phyloP scores from a whole-genome alignment of 192 early-diverging fungal species.

The Entophlyctis luteolus region DNA sequence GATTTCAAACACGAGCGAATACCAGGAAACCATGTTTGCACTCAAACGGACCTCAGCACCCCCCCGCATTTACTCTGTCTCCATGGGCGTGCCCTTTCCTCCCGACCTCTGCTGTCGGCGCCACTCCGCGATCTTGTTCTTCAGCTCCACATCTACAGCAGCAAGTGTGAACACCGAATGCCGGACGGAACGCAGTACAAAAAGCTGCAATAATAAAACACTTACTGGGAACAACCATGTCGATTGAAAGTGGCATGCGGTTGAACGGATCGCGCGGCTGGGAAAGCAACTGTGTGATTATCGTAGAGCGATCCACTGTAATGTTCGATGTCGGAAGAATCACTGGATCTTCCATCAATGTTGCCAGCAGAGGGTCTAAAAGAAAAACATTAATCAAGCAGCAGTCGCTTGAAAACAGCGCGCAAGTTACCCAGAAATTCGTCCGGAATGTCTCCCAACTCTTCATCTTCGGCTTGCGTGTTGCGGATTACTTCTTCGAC shows the following conservation, averaged over 20 bases:
- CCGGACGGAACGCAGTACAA: not conserved
- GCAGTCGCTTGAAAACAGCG: not conserved
- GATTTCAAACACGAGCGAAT: too few relatives aligned
- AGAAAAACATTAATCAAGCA: not conserved
- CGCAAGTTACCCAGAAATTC: slow-evolving; percentile 70
- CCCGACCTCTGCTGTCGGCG: slow-evolving; percentile 27
- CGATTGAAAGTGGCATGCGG: slow-evolving; percentile 78
- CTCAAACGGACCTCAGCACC: not conserved
- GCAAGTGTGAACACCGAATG: not conserved
- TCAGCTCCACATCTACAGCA: slow-evolving; percentile 54
- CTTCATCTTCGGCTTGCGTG: slow-evolving; percentile 68
- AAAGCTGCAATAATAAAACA: not conserved
- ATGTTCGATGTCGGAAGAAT: slow-evolving; percentile 75
- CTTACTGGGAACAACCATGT: slow-evolving; percentile 80
- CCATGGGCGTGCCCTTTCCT: slow-evolving; percentile 17
- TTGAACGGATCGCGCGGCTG: slow-evolving; percentile 92
- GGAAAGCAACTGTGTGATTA: slow-evolving; percentile 82
- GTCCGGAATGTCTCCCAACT: slow-evolving; percentile 79
- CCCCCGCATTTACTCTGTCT: slow-evolving; percentile 7
- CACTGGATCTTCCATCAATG: slow-evolving; percentile 92
- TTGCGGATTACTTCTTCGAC: slow-evolving; percentile 70
- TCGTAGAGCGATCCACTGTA: slow-evolving; percentile 83
- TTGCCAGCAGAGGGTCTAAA: slow-evolving; percentile 76
- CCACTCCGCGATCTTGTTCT: slow-evolving; percentile 48
- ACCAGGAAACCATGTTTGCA: too few relatives aligned